A percentile compares a stretch with the other conserved stretches of the same genome.
phyloP scores from a whole-genome alignment of 2,329 filamentous ascomycete species.

The Penicillium sp. region DNA sequence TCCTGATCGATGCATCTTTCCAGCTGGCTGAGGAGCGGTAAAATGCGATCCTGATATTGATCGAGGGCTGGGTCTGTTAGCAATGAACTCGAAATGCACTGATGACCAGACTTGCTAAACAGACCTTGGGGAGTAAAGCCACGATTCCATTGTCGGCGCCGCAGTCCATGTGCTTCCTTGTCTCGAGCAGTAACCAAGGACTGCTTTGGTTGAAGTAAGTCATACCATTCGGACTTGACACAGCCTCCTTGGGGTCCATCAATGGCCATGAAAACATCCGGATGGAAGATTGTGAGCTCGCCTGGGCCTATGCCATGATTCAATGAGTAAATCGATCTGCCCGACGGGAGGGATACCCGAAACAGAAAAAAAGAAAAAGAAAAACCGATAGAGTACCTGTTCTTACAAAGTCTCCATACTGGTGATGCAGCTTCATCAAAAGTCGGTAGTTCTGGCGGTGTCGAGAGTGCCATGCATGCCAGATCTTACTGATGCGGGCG shows the following conservation, averaged over 20 bases:
- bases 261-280: constrained; percentile 11
- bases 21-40: background rate
- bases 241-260: constrained; percentile 12
- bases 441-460: constrained; percentile 27
- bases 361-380: too few species aligned
- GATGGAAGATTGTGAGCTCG: constrained; percentile 17
- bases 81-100: background rate
- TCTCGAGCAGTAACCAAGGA: constrained; percentile 9
- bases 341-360: too few species aligned
- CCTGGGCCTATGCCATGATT: constrained; percentile 2
- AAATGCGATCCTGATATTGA: constrained; percentile 4
- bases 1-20: constrained; percentile 5
- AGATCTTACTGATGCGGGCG: constrained; percentile 35
- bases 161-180: constrained; percentile 3
- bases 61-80: constrained; percentile 3
- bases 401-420: constrained; percentile 33
- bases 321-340: background rate
- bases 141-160: constrained; percentile 8
- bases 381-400: constrained; percentile 20
- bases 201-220: constrained; percentile 11
- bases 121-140: constrained; percentile 6
- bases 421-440: constrained; percentile 21
- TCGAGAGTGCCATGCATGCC: constrained; percentile 27
- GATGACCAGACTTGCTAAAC: background rate
- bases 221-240: constrained; percentile 17